phyloP scores from a whole-genome alignment of 2,329 filamentous ascomycete genomes.

The Fusarium scirpi region DNA sequence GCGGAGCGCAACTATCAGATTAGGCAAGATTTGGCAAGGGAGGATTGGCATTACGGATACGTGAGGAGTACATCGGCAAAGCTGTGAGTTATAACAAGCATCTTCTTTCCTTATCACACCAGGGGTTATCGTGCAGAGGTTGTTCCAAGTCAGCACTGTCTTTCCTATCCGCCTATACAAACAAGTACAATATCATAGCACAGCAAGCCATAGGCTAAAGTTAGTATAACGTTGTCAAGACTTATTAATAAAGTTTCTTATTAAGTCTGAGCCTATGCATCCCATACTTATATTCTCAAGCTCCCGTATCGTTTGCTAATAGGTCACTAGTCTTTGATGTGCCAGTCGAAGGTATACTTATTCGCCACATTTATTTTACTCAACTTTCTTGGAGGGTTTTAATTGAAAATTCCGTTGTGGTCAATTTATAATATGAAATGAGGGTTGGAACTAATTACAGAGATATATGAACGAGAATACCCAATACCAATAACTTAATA shows the following conservation, averaged over 20 bases:
- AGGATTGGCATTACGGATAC: slow-evolving; percentile 71
- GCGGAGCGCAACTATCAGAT: slow-evolving; percentile 79
- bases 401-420: not conserved
- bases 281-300: not conserved
- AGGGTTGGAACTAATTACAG: not conserved
- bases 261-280: not conserved
- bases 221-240: not conserved
- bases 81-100: not conserved
- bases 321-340: not conserved
- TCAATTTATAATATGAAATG: not conserved
- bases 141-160: not conserved
- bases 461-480: not conserved
- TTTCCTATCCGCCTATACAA: not conserved
- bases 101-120: not conserved
- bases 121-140: not conserved
- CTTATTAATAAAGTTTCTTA: not conserved
- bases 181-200: not conserved
- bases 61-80: slow-evolving; percentile 11
- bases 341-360: not conserved
- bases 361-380: not conserved
- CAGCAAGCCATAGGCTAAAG: not conserved
- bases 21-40: slow-evolving; percentile 64
- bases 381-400: not conserved
- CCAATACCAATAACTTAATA: not conserved
- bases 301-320: not conserved